phyloP scores from a whole-genome alignment of 2,329 filamentous ascomycete genomes.

The Colletotrichum caudatum region DNA sequence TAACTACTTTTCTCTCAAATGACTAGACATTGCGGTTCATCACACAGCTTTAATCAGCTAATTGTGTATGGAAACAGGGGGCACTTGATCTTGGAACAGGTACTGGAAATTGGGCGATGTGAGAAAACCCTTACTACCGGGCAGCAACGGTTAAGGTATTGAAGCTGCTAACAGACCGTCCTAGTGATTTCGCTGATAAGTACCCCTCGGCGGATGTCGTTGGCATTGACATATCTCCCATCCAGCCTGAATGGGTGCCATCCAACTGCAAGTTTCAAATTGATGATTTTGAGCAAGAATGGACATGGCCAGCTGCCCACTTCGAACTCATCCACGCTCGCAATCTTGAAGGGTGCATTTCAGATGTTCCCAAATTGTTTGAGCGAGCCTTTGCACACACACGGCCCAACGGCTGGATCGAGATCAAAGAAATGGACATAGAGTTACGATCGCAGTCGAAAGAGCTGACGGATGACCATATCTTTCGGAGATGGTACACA shows the following conservation, averaged over 20 bases:
- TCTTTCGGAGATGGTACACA: too few relatives aligned
- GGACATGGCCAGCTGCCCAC: conserved; percentile 55
- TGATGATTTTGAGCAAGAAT: conserved; percentile 53
- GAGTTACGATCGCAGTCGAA: too few relatives aligned
- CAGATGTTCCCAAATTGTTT: conserved; percentile 61
- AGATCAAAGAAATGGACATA: conserved; percentile 46
- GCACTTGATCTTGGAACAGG: conserved; percentile 59
- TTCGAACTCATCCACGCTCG: conserved; percentile 73
- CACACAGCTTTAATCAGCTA: background rate
- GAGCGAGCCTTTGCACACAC: too few relatives aligned
- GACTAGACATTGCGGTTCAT: too few relatives aligned
- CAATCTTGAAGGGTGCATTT: conserved; percentile 67
- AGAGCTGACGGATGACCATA: too few relatives aligned
- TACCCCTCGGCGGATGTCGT: conserved; percentile 58
- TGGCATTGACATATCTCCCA: conserved; percentile 68
- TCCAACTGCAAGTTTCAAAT: conserved; percentile 54
- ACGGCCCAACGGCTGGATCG: conserved; percentile 49
- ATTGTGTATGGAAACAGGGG: conserved; percentile 43
- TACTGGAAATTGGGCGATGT: conserved; percentile 59
- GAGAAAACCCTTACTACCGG: conserved; percentile 12
- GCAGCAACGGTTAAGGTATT: background rate
- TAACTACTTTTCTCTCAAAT: too few relatives aligned
- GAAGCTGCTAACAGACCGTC: conserved; percentile 51
- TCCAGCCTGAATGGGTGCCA: conserved; percentile 58
- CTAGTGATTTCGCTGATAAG: conserved; percentile 55